Evolutionary conservation across 1,139 yeast genomes (phyloP), one percentile per base, ranked within the genome.

Genomic region (Yamadazyma songkhlaensis): DNA sequence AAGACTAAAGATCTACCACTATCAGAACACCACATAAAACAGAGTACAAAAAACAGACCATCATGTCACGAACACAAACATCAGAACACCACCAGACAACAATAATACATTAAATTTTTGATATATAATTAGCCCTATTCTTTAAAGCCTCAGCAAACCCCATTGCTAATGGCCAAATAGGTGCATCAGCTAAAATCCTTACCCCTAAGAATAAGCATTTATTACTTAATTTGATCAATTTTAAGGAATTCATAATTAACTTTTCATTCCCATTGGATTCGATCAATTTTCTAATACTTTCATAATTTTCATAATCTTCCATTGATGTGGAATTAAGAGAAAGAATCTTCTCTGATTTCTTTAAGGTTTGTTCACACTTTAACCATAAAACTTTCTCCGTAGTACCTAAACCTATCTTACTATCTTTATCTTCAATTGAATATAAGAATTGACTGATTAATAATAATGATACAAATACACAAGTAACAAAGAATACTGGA

Each of bases 161-260:
- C 58, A 83, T 65, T 1, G 88, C 85, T 38, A 82, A 72, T 1
- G 92, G 90, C 92, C 92, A 84, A 11, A 84, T 82, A 2, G 92
- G 90, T 0, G 89, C 88, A 62, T 84, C 89, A 2, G 88, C 87
- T 38, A 84, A 66, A 24, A 84, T 78, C 44, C 88, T 65, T 10
- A 84, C 83, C 22, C 92, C 92, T 38, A 84, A 59, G 43, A 80
- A 79, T 35, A 83, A 59, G 22, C 79, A 72, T 50, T 79, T 74
- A 21, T 74, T 65, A 7, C 85, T 76, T 28, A 83, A 61, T 29
- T 47, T 48, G 13, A 48, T 48, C 30, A 48, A 40, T 22, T 46
- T 48, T 15, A 48, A 41, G n/a, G 49, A 44, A 38, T 48, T 47
- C 13, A 48, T 45, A 31, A 48, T 48, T 29, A 48, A 40, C 32